These are phyloP conservation scores for Gossypium raimondii DNA, from an alignment of 345 rosid genomes.

Conservation along the genomic window DNA sequence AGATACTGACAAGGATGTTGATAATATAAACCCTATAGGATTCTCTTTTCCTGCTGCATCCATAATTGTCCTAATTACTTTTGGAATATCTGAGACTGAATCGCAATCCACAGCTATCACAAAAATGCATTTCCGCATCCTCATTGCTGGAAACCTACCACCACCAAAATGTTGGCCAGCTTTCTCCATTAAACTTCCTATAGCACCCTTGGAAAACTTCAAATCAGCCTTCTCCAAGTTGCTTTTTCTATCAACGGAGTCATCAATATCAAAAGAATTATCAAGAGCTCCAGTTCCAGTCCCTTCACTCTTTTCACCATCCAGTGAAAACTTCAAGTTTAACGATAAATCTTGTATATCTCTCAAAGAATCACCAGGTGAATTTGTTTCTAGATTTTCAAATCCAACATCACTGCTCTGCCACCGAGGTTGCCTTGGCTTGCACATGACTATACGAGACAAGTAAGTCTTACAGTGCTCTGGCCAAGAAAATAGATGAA, in stretches of 20 bases:
- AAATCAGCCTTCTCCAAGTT: constrained; percentile 40
- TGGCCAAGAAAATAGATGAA: constrained; percentile 69
- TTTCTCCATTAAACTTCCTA: constrained; percentile 29
- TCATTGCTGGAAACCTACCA: constrained; percentile 40
- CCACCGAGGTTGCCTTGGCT: constrained; percentile 70
- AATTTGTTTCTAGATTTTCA: constrained; percentile 44
- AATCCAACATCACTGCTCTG: constrained; percentile 39
- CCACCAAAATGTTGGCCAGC: constrained; percentile 32
- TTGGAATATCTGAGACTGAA: constrained; percentile 26
- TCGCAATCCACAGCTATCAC: constrained; percentile 60
- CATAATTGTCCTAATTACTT: constrained; percentile 36
- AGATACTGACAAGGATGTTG: constrained; percentile 57
- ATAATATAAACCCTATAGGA: constrained; percentile 50
- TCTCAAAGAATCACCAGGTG: constrained; percentile 64
- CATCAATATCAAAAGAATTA: constrained; percentile 34
- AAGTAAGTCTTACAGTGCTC: constrained; percentile 65
- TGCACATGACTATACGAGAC: constrained; percentile 59
- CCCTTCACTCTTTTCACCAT: constrained; percentile 55
- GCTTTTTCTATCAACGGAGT: constrained; percentile 34
- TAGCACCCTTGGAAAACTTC: constrained; percentile 25
- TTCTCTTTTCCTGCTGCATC: constrained; percentile 39
- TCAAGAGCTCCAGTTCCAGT: constrained; percentile 21
- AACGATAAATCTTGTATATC: constrained; percentile 60
- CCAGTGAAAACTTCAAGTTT: constrained; percentile 59
- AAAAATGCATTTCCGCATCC: constrained; percentile 46